Conservation (phyloP, 1,139 yeast species). For the Protomyces pachydermus region DNA sequence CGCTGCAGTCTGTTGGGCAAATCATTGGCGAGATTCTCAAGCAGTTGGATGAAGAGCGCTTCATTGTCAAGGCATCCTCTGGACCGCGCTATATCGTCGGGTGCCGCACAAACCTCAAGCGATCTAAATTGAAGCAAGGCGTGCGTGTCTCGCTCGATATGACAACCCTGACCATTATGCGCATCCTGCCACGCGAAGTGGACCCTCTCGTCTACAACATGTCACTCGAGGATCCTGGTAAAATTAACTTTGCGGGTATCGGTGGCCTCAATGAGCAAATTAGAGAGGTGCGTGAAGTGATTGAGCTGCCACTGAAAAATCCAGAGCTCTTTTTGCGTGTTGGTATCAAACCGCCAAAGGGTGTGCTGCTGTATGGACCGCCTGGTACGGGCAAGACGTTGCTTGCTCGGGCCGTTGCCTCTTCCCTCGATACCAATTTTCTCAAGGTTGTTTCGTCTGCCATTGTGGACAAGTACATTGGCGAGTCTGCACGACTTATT, state of each 20-base stretch:
- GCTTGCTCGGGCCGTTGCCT: constrained; percentile 96
- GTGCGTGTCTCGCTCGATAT: constrained; percentile 95
- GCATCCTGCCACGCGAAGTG: constrained; percentile 94
- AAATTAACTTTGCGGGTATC: constrained; percentile 86
- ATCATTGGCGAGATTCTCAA: constrained; percentile 95
- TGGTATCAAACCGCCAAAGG: constrained; percentile 97
- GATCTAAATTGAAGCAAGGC: constrained; percentile 80
- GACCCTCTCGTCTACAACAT: constrained; percentile 97
- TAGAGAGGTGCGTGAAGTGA: constrained; percentile 93
- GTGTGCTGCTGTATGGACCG: constrained; percentile 95
- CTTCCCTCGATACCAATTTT: constrained; percentile 96
- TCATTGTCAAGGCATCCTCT: constrained; percentile 91
- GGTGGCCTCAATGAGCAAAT: constrained; percentile 97
- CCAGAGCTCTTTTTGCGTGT: constrained; percentile 94
- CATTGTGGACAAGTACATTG: constrained; percentile 96
- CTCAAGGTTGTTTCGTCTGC: constrained; percentile 98
- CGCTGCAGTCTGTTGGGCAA: constrained; percentile 95
- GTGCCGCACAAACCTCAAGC: constrained; percentile 86
- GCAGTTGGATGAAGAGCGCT: constrained; percentile 90
- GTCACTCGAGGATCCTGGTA: constrained; percentile 98
- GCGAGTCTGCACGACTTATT: constrained; percentile 93
- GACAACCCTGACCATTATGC: constrained; percentile 97
- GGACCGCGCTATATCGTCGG: constrained; percentile 99
- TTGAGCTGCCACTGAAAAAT: constrained; percentile 92
- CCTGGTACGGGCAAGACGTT: constrained; percentile 98